Evolutionary conservation across 352 stramenopile species (phyloP).

Genomic region (Labyrinthula sp.): DNA sequence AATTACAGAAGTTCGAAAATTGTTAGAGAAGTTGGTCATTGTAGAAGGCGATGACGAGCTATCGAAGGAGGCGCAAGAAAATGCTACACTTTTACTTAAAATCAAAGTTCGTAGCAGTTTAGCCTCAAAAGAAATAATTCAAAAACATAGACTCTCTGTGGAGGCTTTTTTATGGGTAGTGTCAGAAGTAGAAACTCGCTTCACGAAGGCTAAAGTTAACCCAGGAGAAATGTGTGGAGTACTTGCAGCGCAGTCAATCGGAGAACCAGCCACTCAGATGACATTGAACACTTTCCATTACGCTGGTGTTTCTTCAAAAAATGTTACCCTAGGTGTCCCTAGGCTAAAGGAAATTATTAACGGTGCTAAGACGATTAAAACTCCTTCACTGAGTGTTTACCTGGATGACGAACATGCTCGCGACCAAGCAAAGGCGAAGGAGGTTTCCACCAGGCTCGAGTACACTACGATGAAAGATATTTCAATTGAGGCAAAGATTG

Average conservation of each 20-base stretch:
- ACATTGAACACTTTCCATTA: constrained; percentile 99
- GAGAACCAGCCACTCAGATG: constrained; percentile 98
- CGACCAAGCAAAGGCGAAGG: constrained; percentile 58
- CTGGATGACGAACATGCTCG: constrained; percentile 61
- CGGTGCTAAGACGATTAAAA: constrained; percentile 89
- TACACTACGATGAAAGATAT: constrained; percentile 89
- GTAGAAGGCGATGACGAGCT: constrained; percentile 75
- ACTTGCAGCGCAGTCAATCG: constrained; percentile 92
- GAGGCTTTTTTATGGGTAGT: constrained; percentile 78
- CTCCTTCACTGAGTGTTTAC: constrained; percentile 84
- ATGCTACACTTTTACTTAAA: constrained; percentile 90
- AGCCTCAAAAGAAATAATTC: constrained; percentile 78
- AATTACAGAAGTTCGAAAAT: constrained; percentile 62
- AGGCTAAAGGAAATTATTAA: constrained; percentile 98
- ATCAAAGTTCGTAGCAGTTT: constrained; percentile 85
- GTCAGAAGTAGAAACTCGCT: constrained; percentile 87
- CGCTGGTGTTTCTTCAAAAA: constrained; percentile 92
- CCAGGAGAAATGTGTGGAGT: constrained; percentile 95
- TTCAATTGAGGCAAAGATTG: constrained; percentile 84
- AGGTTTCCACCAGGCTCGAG: constrained; percentile 60
- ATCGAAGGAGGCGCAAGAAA: constrained; percentile 83
- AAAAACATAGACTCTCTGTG: constrained; percentile 79
- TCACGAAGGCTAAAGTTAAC: constrained; percentile 73
- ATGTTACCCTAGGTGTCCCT: constrained; percentile 96
- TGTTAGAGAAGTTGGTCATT: constrained; percentile 80